Evolutionary conservation across 805 yeast genomes (phyloP), one percentile per base, ranked within the genome.

Genomic region (Komagataella pastoris): DNA sequence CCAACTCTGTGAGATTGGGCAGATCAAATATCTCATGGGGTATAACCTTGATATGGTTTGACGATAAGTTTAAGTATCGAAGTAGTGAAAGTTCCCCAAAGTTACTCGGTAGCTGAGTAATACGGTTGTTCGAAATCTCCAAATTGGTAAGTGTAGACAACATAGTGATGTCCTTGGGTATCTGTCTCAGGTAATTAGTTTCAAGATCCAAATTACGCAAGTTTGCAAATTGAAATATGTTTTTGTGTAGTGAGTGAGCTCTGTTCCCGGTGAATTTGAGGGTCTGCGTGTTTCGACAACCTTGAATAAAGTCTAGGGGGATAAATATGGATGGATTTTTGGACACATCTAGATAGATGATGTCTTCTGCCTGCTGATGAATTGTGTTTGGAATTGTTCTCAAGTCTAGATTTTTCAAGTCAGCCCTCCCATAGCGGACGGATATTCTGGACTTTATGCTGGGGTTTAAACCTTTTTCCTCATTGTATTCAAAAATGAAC

Each of bases 321-420:
- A 90, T 70, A 54, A 81, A 79, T 51, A 91, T 83, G 17, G 95
- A 85, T 3, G 96, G 95, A 62, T 90, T 90, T 55, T 84, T 80
- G 2, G 95, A 85, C 7, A 88, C 88, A 64, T 90, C 91, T 54
- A 90, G 71, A 54, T 82, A 75, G 58, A 85, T 85, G 53, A 90
- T 88, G 55, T 87, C 91, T 52, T 83, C 77, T 0, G 96, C 86
- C 54, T 80, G 86, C 57, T 80, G 85, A 62, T 84, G 88, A 55
- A 90, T 78, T 24, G 85, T 75, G 51, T 88, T 84, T 0, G 97
- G 97, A 6, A 91, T 85, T 17, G 88, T 87, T 55, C 87, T 88
- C 52, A 90, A 70, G 58, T 85, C 83, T 70, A 85, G 75, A 52
- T 85, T 79, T 44, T 81, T 76, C 54, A 89, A 72, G 62, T 86